Evolutionary conservation across 352 stramenopile genomes (phyloP).

Genomic region (Lagenidium giganteum): DNA sequence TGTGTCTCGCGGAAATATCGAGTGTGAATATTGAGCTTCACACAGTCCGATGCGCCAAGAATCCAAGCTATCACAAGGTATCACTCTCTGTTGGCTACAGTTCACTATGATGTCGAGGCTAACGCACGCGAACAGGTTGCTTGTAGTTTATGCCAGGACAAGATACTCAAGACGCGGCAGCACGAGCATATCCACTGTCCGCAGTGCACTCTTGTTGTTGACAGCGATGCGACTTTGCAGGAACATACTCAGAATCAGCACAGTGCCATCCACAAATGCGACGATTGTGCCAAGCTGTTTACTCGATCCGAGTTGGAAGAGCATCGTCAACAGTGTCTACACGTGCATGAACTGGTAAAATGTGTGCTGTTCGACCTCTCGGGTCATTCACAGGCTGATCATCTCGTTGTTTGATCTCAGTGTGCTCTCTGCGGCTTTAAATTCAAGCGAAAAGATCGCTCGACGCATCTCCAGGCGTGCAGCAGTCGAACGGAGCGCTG

Average conservation of each 20-base stretch:
- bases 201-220: conserved; percentile 20
- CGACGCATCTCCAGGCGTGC: conserved; percentile 28
- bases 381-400: neutral
- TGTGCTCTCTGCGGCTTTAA: conserved; percentile 42
- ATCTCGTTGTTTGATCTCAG: conserved; percentile 10
- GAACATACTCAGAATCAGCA: conserved; percentile 20
- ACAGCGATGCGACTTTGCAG: conserved; percentile 6
- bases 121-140: conserved; percentile 21
- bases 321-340: conserved; percentile 20
- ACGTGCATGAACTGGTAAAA: conserved; percentile 22
- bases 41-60: conserved; percentile 32
- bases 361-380: neutral
- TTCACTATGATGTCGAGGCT: neutral
- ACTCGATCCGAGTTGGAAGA: conserved; percentile 14
- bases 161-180: conserved; percentile 23
- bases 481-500: conserved; percentile 49
- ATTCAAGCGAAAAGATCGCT: conserved; percentile 39
- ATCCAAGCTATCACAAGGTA: conserved; percentile 51
- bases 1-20: conserved; percentile 32
- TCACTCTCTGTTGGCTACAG: neutral
- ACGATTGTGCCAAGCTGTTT: conserved; percentile 23
- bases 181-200: conserved; percentile 34
- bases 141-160: conserved; percentile 29
- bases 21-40: conserved; percentile 30
- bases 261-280: conserved; percentile 16